These are phyloP conservation scores for Tylopilus orsonianus DNA, from an alignment of 1,284 basidiomycete genomes.

Conservation along the genomic window DNA sequence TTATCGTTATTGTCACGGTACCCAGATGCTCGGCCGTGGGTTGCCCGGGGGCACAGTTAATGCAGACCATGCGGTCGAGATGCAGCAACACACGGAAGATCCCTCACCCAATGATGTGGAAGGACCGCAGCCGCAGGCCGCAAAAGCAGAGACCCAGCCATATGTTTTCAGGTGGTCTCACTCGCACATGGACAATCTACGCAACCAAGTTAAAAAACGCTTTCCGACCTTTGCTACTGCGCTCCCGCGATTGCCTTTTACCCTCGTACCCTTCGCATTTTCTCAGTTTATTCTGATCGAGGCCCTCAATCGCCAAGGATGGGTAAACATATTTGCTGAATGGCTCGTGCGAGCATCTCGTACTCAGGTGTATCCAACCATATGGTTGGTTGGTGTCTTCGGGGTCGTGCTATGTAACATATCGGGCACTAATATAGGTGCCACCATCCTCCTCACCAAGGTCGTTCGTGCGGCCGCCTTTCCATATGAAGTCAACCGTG, in stretches of 20 bases:
- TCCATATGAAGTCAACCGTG: conserved; percentile 30
- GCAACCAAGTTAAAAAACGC: conserved; percentile 34
- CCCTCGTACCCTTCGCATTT: conserved; percentile 90
- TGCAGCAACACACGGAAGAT: background rate
- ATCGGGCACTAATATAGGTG: conserved; percentile 94
- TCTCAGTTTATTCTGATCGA: conserved; percentile 95
- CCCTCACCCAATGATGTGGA: too few species aligned
- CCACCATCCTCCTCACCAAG: conserved; percentile 85
- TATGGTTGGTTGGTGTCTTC: conserved; percentile 58
- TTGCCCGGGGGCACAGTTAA: conserved; percentile 1
- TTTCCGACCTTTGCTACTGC: conserved; percentile 80
- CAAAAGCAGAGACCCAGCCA: too few species aligned
- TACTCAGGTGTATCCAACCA: conserved; percentile 46
- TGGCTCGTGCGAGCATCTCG: conserved; percentile 60
- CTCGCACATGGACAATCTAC: too few species aligned
- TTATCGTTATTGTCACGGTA: conserved; percentile 39
- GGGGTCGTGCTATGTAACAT: conserved; percentile 84
- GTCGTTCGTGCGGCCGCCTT: conserved; percentile 39
- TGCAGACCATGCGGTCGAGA: background rate
- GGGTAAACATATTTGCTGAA: conserved; percentile 82
- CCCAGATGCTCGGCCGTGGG: conserved; percentile 20
- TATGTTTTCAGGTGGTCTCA: too few species aligned
- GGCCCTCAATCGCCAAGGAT: conserved; percentile 81
- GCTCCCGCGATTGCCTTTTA: conserved; percentile 72
- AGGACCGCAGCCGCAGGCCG: too few species aligned